Conservation (phyloP, 805 yeast species). For the Spathaspora passalidarum region DNA sequence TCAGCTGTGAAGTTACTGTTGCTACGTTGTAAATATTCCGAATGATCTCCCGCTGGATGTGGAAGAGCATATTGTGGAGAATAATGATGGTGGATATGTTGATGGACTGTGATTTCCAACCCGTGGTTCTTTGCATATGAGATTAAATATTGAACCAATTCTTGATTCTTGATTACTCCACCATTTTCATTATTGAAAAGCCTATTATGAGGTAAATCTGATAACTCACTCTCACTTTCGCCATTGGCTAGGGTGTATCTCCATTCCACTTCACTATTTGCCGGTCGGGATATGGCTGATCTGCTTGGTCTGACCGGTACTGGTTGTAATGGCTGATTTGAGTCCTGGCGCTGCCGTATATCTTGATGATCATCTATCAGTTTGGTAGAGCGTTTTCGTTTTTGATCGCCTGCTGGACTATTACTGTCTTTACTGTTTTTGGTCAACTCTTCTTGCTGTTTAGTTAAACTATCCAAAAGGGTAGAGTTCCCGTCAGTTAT, state of each 20-base stretch:
- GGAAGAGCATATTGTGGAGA: slow-evolving; percentile 32
- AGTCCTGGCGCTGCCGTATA: neutral
- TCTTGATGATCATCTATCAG: neutral
- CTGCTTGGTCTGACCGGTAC: slow-evolving; percentile 1
- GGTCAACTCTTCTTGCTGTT: slow-evolving; percentile 10
- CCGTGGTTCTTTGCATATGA: slow-evolving; percentile 57
- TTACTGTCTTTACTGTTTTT: neutral
- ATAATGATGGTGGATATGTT: slow-evolving; percentile 81
- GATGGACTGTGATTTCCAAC: slow-evolving; percentile 70
- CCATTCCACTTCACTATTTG: slow-evolving; percentile 52
- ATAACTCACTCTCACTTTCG: slow-evolving; percentile 34
- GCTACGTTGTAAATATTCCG: neutral
- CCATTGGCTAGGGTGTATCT: slow-evolving; percentile 44
- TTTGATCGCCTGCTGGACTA: neutral
- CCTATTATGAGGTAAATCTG: slow-evolving; percentile 19
- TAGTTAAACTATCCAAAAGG: slow-evolving; percentile 6
- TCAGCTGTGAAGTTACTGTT: neutral
- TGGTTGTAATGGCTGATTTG: neutral
- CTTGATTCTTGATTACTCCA: slow-evolving; percentile 53
- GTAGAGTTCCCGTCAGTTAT: slow-evolving; percentile 27
- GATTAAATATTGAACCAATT: slow-evolving; percentile 54
- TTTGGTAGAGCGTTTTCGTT: neutral
- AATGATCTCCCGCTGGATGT: slow-evolving; percentile 6
- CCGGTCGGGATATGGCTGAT: slow-evolving; percentile 10
- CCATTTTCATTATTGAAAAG: slow-evolving; percentile 23